Evolutionary conservation across 805 yeast genomes (phyloP).

Genomic region (Lachancea lanzarotensis): DNA sequence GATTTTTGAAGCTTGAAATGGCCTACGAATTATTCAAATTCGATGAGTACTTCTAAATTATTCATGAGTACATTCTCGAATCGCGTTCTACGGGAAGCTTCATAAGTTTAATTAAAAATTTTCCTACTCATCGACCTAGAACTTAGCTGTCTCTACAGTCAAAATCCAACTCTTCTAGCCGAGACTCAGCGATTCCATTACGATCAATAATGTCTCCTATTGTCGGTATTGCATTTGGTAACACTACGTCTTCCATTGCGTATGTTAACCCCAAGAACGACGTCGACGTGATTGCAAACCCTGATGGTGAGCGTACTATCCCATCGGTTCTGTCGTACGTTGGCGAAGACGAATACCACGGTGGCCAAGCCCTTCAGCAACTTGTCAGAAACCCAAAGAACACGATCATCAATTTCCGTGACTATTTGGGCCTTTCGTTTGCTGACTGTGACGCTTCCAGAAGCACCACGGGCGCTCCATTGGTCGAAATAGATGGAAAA

Average conservation of each 20-base stretch:
- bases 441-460: slow-evolving; percentile 61
- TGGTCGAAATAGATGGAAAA: slow-evolving; percentile 44
- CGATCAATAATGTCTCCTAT: slow-evolving; percentile 40
- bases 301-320: slow-evolving; percentile 96
- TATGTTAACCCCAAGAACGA: slow-evolving; percentile 76
- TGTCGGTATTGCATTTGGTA: slow-evolving; percentile 95
- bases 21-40: neutral
- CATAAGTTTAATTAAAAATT: slow-evolving; percentile 1
- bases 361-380: slow-evolving; percentile 92
- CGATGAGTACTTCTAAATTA: neutral
- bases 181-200: neutral
- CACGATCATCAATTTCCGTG: slow-evolving; percentile 90
- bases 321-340: slow-evolving; percentile 90
- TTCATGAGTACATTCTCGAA: neutral
- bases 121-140: slow-evolving; percentile 8
- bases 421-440: slow-evolving; percentile 73
- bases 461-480: slow-evolving; percentile 49
- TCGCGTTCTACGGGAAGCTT: neutral
- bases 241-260: slow-evolving; percentile 92
- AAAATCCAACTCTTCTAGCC: neutral
- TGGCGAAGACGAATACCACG: slow-evolving; percentile 94
- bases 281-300: slow-evolving; percentile 96
- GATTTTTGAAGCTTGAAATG: neutral
- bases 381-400: slow-evolving; percentile 80
- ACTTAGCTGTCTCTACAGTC: neutral